phyloP scores from a whole-genome alignment of 169 alveolate species.

The Plasmodium fragile region DNA sequence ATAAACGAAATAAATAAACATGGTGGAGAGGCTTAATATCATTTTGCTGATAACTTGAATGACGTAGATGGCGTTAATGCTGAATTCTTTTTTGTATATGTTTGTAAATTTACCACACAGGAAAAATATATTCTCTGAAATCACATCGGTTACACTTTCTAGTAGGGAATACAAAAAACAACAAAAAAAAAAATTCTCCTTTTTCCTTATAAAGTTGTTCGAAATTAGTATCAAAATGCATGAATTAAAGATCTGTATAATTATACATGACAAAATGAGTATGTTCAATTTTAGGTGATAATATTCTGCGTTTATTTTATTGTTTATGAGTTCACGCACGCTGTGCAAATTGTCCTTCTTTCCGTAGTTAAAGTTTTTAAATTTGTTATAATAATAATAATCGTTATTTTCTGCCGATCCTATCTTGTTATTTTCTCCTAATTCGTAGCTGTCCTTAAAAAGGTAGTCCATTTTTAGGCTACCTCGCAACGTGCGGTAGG shows the following conservation, averaged over 20 bases:
- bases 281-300: slow-evolving; percentile 68
- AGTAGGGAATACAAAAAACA: slow-evolving; percentile 75
- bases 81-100: slow-evolving; percentile 70
- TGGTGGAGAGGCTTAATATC: slow-evolving; percentile 61
- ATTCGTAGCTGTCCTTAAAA: slow-evolving; percentile 52
- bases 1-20: slow-evolving; percentile 64
- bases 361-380: slow-evolving; percentile 55
- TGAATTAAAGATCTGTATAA: slow-evolving; percentile 59
- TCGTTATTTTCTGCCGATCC: not conserved
- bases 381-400: slow-evolving; percentile 64
- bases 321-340: slow-evolving; percentile 38
- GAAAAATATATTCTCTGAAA: slow-evolving; percentile 76
- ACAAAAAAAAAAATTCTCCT: slow-evolving; percentile 53
- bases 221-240: slow-evolving; percentile 63
- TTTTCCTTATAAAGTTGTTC: slow-evolving; percentile 52
- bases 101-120: slow-evolving; percentile 75
- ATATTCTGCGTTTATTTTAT: slow-evolving; percentile 62
- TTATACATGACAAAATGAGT: slow-evolving; percentile 72
- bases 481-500: slow-evolving; percentile 29
- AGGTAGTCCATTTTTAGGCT: slow-evolving; percentile 30
- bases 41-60: slow-evolving; percentile 74
- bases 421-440: slow-evolving; percentile 28
- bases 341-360: not conserved
- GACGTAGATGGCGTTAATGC: slow-evolving; percentile 38
- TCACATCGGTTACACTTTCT: slow-evolving; percentile 75